Evolutionary conservation across 768 basidiomycete species (phyloP).

Genomic region (Suillus tomentosus): DNA sequence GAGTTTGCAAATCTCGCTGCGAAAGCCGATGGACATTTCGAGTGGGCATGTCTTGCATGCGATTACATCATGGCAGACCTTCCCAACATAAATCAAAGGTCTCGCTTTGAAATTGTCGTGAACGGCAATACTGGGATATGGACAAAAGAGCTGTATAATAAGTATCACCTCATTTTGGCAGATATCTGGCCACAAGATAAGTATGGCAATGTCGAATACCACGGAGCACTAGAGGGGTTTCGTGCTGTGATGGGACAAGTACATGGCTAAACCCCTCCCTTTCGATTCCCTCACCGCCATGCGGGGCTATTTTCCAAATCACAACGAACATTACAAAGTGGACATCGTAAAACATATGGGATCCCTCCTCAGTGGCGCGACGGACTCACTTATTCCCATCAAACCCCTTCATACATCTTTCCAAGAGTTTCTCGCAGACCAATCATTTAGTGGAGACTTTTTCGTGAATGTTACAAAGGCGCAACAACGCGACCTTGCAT

Average conservation of each 20-base stretch:
- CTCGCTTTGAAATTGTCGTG: too few relatives aligned
- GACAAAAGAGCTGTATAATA: neutral
- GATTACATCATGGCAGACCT: neutral
- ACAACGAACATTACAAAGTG: too few relatives aligned
- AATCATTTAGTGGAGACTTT: constrained; percentile 17
- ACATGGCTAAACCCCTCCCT: constrained; percentile 4
- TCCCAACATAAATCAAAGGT: too few relatives aligned
- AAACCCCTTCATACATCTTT: constrained; percentile 30
- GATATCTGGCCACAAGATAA: too few relatives aligned
- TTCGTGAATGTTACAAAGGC: constrained; percentile 6
- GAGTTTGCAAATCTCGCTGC: neutral
- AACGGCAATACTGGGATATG: neutral
- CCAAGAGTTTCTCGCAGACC: constrained; percentile 25
- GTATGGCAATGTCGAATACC: too few relatives aligned
- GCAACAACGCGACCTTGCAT: constrained; percentile 11
- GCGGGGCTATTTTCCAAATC: neutral
- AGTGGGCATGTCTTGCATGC: constrained; percentile 15
- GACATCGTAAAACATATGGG: neutral
- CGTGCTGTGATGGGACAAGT: too few relatives aligned
- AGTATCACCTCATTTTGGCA: too few relatives aligned
- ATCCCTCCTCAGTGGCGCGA: constrained; percentile 12
- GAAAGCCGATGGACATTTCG: constrained; percentile 8
- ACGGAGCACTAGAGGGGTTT: too few relatives aligned
- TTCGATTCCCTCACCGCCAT: neutral
- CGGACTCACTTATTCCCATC: constrained; percentile 4